Percentiles rank a stretch among this genome's conserved stretches.
phyloP scores from a whole-genome alignment of 2,329 filamentous ascomycete genomes.

The Apiospora marii region DNA sequence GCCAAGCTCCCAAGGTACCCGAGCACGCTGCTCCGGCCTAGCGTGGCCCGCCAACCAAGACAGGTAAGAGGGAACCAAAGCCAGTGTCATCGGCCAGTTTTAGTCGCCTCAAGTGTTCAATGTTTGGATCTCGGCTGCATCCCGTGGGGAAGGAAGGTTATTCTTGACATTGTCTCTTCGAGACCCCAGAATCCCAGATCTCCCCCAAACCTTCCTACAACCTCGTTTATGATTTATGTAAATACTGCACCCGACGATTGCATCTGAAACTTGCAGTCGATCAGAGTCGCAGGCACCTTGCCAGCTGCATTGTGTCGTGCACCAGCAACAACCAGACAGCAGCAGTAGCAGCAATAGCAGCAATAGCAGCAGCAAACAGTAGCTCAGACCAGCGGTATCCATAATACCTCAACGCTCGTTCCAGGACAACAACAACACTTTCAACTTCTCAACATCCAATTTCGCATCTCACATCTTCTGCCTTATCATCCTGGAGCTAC shows the following conservation, averaged over 20 bases:
- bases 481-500: neutral
- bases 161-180: conserved; percentile 1
- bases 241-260: neutral
- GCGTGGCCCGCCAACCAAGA: conserved; percentile 18
- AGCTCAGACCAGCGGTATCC: neutral
- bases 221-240: neutral
- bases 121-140: conserved; percentile 18
- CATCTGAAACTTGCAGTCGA: conserved; percentile 3
- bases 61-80: conserved; percentile 5
- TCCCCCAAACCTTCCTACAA: conserved; percentile 9
- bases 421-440: neutral
- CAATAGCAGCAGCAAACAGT: neutral
- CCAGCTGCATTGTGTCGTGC: conserved; percentile 16
- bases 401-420: conserved; percentile 20
- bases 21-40: conserved; percentile 1
- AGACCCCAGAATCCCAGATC: neutral
- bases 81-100: conserved; percentile 8
- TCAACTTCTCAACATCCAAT: conserved; percentile 6
- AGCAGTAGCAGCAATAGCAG: neutral
- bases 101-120: conserved; percentile 8
- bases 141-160: conserved; percentile 17
- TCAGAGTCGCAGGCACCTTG: conserved; percentile 10
- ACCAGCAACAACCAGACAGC: neutral
- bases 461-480: neutral
- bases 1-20: neutral